A percentile compares a stretch with the other conserved stretches of the same genome.
Evolutionary conservation across 2,329 filamentous ascomycete species (phyloP).

Genomic region (Fusarium denticulatum): DNA sequence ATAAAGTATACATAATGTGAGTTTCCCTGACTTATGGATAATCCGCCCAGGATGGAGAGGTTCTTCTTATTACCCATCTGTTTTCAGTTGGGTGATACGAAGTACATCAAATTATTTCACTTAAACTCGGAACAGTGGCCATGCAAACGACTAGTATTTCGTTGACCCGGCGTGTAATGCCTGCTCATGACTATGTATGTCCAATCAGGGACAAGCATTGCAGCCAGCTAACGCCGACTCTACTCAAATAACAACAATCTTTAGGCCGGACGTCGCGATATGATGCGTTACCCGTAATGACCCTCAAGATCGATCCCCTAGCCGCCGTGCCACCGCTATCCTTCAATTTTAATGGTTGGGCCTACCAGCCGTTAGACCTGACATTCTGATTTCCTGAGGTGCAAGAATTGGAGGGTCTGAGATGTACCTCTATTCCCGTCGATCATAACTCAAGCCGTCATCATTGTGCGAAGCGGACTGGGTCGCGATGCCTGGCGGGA

Average conservation of each 20-base stretch:
- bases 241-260: conserved; percentile 39
- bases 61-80: background rate
- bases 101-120: background rate
- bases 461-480: conserved; percentile 75
- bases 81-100: background rate
- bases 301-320: conserved; percentile 38
- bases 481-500: conserved; percentile 66
- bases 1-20: background rate
- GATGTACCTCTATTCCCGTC: conserved; percentile 46
- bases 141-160: conserved; percentile 44
- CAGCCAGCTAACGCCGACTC: conserved; percentile 39
- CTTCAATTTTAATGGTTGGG: conserved; percentile 43
- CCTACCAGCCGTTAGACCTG: conserved; percentile 39
- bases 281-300: conserved; percentile 11
- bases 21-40: background rate
- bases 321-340: conserved; percentile 39
- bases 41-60: background rate
- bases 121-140: conserved; percentile 8
- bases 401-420: conserved; percentile 9
- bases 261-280: conserved; percentile 23
- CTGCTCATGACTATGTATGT: conserved; percentile 32
- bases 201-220: conserved; percentile 28
- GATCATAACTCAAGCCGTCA: conserved; percentile 65
- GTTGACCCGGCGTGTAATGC: conserved; percentile 37
- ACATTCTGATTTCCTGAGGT: conserved; percentile 25